Base-by-base conservation (phyloP, 2,329 filamentous ascomycete species). In the Neofusicoccum laricinum region DNA sequence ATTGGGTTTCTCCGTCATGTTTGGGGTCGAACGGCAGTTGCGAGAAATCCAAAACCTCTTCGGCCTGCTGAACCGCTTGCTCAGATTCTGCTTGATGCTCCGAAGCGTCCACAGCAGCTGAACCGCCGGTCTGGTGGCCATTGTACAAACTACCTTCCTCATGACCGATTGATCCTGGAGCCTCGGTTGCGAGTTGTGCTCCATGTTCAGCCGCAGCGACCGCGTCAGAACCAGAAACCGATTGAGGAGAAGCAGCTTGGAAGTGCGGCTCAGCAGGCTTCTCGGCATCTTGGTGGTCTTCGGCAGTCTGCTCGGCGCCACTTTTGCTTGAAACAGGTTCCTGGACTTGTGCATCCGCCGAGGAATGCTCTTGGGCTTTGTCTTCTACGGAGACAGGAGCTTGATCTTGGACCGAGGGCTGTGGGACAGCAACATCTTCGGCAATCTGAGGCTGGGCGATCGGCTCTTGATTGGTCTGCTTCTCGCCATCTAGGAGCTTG, bases 1-100 rank as follows among this genome's bases (percentile, higher is more conserved):
- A 49, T n/a, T 50, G 21, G 10, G 50, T 15, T 12, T 34, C 53
- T 21, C 8, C 43, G 8, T 50, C 34, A 14, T 49, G 21, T 10
- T 50, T 41, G 14, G 36, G 17, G 15, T 62, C 46, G 59, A 62
- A 62, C 14, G 59, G 59, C 15, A 62, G 36, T 6, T 59, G 36
- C 19, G 62, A 59, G 15, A 58, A 59, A 17, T 32, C 50, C 21
- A 63, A 21, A 46, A n/a, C 30, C 17, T 57, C 32, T 6, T 57
- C 50, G 17, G 57, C 21, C 17, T 30, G 43, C 25, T 43, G 19
- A 45, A 21, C 40, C 6, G 38, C 21, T 49, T 48, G 57, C 21
- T 61, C 41, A 38, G 57, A 17, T 15, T 11, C 57, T 40, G n/a
- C n/a, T 17, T 48, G 30, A 7, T 36, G 57, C 41, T 38, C 45